phyloP scores from a whole-genome alignment of 139 green algal species.

The Ettlia oleoabundans region DNA sequence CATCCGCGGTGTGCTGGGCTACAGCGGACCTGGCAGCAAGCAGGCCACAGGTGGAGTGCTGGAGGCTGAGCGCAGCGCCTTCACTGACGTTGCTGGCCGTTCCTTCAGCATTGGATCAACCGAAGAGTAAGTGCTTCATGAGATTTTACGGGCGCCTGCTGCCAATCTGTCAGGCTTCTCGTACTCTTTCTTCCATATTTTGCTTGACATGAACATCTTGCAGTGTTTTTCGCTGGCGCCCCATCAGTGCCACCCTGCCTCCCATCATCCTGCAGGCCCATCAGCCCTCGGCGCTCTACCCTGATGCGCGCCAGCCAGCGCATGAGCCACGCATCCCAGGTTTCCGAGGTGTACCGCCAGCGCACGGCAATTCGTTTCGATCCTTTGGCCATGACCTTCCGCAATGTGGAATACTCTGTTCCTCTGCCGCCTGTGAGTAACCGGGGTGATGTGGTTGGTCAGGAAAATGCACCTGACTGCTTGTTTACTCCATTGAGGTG shows the following conservation, averaged over 20 bases:
- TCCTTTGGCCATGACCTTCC: slow-evolving; percentile 44
- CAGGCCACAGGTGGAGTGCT: neutral
- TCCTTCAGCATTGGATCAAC: neutral
- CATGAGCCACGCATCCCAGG: slow-evolving; percentile 10
- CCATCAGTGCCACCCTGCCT: too few species aligned
- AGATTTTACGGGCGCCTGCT: too few species aligned
- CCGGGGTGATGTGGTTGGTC: too few species aligned
- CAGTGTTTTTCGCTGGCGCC: neutral
- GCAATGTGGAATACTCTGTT: slow-evolving; percentile 52
- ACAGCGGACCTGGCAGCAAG: neutral
- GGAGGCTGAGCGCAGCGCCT: neutral
- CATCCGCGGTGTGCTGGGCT: too few species aligned
- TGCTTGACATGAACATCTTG: too few species aligned
- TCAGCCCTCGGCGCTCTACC: slow-evolving; percentile 14
- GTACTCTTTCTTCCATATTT: too few species aligned
- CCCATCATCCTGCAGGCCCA: neutral
- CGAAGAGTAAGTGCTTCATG: neutral
- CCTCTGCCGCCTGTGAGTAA: slow-evolving; percentile 24
- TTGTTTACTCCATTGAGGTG: too few species aligned
- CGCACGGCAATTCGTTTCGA: slow-evolving; percentile 30
- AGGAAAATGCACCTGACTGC: neutral
- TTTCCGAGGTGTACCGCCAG: slow-evolving; percentile 7
- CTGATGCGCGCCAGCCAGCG: slow-evolving; percentile 29
- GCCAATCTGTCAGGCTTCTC: too few species aligned
- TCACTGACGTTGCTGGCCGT: too few species aligned